phyloP scores from a whole-genome alignment of 1,284 basidiomycete species.

The Exobasidium rhododendri region DNA sequence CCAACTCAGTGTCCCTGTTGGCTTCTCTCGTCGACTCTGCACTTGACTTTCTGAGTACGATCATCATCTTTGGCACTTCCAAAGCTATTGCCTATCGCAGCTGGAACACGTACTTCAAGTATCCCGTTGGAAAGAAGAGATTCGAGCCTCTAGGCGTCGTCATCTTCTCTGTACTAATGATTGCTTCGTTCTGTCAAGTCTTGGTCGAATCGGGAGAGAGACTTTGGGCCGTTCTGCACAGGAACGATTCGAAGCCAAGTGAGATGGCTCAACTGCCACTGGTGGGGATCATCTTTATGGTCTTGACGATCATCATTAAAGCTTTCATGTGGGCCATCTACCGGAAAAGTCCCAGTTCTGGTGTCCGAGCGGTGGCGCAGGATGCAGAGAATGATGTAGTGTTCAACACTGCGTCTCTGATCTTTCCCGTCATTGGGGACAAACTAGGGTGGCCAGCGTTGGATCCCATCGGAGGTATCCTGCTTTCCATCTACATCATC shows the following conservation, averaged over 20 bases:
- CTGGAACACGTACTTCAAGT: slow-evolving; percentile 53
- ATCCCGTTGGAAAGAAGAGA: slow-evolving; percentile 60
- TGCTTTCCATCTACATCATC: slow-evolving; percentile 18
- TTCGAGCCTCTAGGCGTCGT: slow-evolving; percentile 59
- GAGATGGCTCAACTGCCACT: slow-evolving; percentile 34
- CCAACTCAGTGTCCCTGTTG: slow-evolving; percentile 62
- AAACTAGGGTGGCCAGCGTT: slow-evolving; percentile 35
- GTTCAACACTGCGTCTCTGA: slow-evolving; percentile 61
- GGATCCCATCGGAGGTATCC: slow-evolving; percentile 47
- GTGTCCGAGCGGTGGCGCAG: slow-evolving; percentile 56
- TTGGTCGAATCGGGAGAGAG: slow-evolving; percentile 46
- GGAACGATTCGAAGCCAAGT: slow-evolving; percentile 27
- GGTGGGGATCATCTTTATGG: slow-evolving; percentile 57
- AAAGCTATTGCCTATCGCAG: slow-evolving; percentile 44
- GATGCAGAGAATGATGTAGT: slow-evolving; percentile 62
- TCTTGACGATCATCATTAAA: slow-evolving; percentile 62
- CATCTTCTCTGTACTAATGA: slow-evolving; percentile 63
- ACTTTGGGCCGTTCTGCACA: slow-evolving; percentile 42
- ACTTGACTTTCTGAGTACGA: slow-evolving; percentile 61
- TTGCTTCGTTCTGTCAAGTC: slow-evolving; percentile 56
- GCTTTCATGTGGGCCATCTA: slow-evolving; percentile 58
- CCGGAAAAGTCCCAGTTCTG: slow-evolving; percentile 53
- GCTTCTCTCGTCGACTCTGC: slow-evolving; percentile 62
- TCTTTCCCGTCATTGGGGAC: slow-evolving; percentile 59
- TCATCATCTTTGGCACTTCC: slow-evolving; percentile 55